Conservation (phyloP, 495 filamentous ascomycete species). For the Tuber aestivum region DNA sequence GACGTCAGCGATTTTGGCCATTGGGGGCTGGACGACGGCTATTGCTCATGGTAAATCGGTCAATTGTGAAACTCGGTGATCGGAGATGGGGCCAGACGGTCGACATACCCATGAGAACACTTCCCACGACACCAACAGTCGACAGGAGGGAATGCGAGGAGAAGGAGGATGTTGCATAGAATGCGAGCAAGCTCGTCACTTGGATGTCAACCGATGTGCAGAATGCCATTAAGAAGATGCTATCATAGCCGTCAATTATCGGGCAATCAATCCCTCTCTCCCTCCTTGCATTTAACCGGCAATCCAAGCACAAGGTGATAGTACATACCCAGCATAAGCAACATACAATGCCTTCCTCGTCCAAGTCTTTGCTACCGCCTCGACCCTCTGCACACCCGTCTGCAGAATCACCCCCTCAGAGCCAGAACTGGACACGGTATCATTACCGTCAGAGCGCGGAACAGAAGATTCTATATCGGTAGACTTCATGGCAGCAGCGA, state of each 20-base stretch:
- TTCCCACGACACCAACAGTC: conserved; percentile 53
- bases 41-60: conserved; percentile 7
- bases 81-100: background rate
- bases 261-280: background rate
- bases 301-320: background rate
- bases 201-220: conserved; percentile 49
- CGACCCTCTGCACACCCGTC: conserved; percentile 31
- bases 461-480: background rate
- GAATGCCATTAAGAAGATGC: conserved; percentile 46
- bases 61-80: background rate
- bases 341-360: conserved; percentile 28
- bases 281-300: background rate
- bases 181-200: conserved; percentile 46
- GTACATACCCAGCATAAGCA: conserved; percentile 39
- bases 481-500: background rate
- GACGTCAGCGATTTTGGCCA: conserved; percentile 65
- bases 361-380: conserved; percentile 35
- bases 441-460: background rate
- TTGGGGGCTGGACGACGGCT: conserved; percentile 62
- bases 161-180: conserved; percentile 53
- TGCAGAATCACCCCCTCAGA: conserved; percentile 22
- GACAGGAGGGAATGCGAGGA: conserved; percentile 55
- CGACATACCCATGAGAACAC: conserved; percentile 48
- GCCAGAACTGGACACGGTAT: background rate
- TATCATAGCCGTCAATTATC: conserved; percentile 2